Evolutionary conservation across 345 rosid genomes (phyloP).

Genomic region (Boechera stricta): DNA sequence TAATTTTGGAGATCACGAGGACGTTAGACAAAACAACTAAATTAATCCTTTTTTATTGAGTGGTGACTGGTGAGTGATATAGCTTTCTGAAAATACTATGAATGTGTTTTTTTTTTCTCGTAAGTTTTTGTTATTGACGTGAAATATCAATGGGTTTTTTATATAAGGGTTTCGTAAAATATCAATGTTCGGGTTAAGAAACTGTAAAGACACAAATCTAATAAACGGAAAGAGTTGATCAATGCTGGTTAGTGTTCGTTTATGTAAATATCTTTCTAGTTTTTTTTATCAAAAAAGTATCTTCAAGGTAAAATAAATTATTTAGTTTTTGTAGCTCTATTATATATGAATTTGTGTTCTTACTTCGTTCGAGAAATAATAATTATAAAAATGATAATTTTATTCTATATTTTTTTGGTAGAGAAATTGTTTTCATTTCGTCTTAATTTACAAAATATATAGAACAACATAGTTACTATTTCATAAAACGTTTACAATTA

Average conservation of each 20-base stretch:
- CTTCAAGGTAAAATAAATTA: too few relatives aligned
- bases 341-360: too few relatives aligned
- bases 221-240: constrained; percentile 11
- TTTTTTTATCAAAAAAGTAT: too few relatives aligned
- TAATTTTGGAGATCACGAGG: constrained; percentile 34
- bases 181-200: constrained; percentile 28
- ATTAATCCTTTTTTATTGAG: constrained; percentile 4
- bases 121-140: constrained; percentile 23
- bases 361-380: too few relatives aligned
- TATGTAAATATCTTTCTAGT: too few relatives aligned
- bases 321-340: too few relatives aligned
- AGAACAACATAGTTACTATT: too few relatives aligned
- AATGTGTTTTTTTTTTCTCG: constrained; percentile 4
- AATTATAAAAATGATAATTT: too few relatives aligned
- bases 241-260: constrained; percentile 3
- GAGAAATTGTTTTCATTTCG: too few relatives aligned
- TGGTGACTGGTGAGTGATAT: constrained; percentile 6
- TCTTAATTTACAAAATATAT: too few relatives aligned
- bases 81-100: constrained; percentile 12
- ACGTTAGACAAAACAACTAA: constrained; percentile 21
- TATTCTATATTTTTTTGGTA: too few relatives aligned
- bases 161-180: background rate
- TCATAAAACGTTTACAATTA: too few relatives aligned
- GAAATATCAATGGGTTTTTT: background rate
- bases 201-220: constrained; percentile 1